Evolutionary conservation across 2,329 filamentous ascomycete species (phyloP).

Genomic region (Bipolaris sorokiniana): DNA sequence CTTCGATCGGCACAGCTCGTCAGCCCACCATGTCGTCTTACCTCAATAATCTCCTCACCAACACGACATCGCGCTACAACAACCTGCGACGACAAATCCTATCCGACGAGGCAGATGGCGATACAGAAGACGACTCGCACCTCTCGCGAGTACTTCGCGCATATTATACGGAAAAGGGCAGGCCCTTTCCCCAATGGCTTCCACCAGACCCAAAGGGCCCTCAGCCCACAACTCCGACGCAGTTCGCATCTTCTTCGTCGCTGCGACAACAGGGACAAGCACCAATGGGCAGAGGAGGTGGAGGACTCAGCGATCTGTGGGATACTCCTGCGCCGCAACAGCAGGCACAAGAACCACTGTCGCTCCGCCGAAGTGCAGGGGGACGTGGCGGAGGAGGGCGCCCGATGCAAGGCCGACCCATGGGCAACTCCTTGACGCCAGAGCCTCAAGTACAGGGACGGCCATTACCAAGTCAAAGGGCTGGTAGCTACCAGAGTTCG

Average conservation of each 20-base stretch:
- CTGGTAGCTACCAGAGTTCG: slow-evolving; percentile 73
- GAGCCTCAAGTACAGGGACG: slow-evolving; percentile 55
- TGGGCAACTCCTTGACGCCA: slow-evolving; percentile 42
- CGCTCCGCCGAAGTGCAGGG: slow-evolving; percentile 54
- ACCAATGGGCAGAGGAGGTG: slow-evolving; percentile 42
- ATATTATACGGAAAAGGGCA: slow-evolving; percentile 90
- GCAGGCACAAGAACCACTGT: slow-evolving; percentile 50
- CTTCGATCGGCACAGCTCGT: not conserved
- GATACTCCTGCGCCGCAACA: slow-evolving; percentile 52
- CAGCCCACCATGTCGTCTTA: slow-evolving; percentile 65
- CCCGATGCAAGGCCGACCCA: slow-evolving; percentile 34
- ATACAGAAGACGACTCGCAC: slow-evolving; percentile 84
- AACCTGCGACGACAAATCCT: slow-evolving; percentile 69
- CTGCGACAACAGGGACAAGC: slow-evolving; percentile 42
- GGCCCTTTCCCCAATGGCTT: slow-evolving; percentile 82
- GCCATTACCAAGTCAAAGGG: slow-evolving; percentile 73
- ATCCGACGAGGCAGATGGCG: slow-evolving; percentile 62
- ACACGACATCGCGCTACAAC: slow-evolving; percentile 63
- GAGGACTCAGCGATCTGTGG: slow-evolving; percentile 66
- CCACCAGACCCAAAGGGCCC: slow-evolving; percentile 85
- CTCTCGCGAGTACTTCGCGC: slow-evolving; percentile 89
- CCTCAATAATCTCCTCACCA: slow-evolving; percentile 73
- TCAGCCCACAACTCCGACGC: slow-evolving; percentile 50
- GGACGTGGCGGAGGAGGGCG: slow-evolving; percentile 45
- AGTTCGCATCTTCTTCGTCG: slow-evolving; percentile 59